Conservation (phyloP, 345 rosid species). For the Linum trigynum region DNA sequence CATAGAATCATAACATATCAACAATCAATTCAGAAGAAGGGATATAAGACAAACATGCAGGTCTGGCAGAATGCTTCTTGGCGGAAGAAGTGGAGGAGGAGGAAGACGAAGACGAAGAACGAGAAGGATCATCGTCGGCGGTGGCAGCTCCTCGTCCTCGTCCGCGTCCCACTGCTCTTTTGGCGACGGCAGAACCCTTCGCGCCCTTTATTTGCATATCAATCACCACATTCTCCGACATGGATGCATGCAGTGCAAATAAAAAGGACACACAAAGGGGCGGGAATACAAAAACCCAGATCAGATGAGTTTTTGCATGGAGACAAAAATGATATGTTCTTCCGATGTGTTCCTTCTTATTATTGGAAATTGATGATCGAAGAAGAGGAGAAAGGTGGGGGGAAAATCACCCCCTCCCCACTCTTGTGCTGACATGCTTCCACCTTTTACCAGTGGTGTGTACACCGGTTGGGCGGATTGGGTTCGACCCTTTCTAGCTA, state of each 20-base stretch:
- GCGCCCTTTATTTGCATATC: not conserved
- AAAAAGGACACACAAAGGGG: not conserved
- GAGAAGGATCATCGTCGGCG: not conserved
- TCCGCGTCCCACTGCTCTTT: not conserved
- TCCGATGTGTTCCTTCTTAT: too few species aligned
- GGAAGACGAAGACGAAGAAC: not conserved
- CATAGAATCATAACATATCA: not conserved
- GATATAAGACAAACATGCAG: conserved; percentile 9
- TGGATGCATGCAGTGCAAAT: not conserved
- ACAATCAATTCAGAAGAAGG: not conserved
- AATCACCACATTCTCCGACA: not conserved
- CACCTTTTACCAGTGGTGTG: too few species aligned
- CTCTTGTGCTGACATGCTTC: too few species aligned
- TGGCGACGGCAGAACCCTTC: not conserved
- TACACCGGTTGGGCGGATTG: too few species aligned
- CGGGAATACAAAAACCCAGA: not conserved
- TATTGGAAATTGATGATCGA: too few species aligned
- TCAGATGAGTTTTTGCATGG: not conserved
- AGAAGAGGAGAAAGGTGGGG: too few species aligned
- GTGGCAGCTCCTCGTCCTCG: too few species aligned
- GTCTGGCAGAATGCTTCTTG: conserved; percentile 12
- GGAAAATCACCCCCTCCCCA: too few species aligned
- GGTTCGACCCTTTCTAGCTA: too few species aligned
- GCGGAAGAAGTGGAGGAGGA: conserved; percentile 2
- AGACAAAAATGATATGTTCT: too few species aligned